Conservation (phyloP, 495 filamentous ascomycete genomes). For the Daldinia vernicosa region DNA sequence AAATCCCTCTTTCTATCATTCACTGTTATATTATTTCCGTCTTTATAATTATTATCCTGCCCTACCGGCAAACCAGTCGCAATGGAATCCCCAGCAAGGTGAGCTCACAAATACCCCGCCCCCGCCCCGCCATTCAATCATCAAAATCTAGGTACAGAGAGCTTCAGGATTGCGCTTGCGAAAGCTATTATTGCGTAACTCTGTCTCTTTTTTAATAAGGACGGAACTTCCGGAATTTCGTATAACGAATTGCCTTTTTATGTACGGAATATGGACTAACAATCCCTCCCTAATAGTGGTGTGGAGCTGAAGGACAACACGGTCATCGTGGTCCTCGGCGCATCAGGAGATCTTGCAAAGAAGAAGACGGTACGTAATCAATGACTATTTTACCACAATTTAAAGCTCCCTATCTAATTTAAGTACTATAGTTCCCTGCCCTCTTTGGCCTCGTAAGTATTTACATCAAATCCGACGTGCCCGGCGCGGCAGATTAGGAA, state of each 20-base stretch:
- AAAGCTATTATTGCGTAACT: constrained; percentile 22
- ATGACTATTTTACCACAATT: constrained; percentile 13
- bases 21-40: not conserved
- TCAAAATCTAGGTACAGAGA: constrained; percentile 35
- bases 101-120: constrained; percentile 48
- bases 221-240: not conserved
- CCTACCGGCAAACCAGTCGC: constrained; percentile 40
- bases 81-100: constrained; percentile 57
- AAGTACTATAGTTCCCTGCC: constrained; percentile 81
- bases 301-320: constrained; percentile 99
- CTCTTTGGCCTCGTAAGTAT: constrained; percentile 93
- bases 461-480: constrained; percentile 10
- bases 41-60: not conserved
- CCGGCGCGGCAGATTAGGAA: constrained; percentile 22
- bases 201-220: not conserved
- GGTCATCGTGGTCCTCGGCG: constrained; percentile 94
- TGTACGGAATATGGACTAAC: constrained; percentile 19
- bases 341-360: constrained; percentile 97
- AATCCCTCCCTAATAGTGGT: constrained; percentile 40
- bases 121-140: constrained; percentile 51
- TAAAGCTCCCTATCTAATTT: constrained; percentile 44
- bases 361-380: constrained; percentile 90
- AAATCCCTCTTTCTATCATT: not conserved
- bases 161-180: constrained; percentile 19
- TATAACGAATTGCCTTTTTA: not conserved